These are phyloP conservation scores for Inga oerstediana DNA, from an alignment of 306 rosid species.

Conservation along the genomic window DNA sequence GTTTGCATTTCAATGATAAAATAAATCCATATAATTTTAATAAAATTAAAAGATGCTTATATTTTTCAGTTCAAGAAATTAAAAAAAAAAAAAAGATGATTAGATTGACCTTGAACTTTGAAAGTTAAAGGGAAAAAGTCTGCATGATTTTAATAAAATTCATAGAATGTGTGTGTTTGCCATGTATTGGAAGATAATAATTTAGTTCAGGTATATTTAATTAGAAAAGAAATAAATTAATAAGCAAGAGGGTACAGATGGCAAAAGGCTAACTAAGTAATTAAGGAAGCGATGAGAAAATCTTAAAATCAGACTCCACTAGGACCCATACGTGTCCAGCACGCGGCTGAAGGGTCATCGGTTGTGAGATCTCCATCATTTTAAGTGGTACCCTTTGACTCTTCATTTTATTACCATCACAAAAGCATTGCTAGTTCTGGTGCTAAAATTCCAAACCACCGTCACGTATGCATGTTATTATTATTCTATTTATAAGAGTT, in stretches of 20 bases:
- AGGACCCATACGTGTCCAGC: not conserved
- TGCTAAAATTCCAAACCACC: not conserved
- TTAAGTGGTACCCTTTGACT: slow-evolving; percentile 12
- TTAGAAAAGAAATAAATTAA: not conserved
- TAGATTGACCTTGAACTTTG: not conserved
- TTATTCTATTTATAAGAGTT: no score
- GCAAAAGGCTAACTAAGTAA: not conserved
- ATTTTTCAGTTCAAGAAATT: not conserved
- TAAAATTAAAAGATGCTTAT: not conserved
- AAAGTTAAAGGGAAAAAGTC: not conserved
- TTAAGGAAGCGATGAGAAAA: not conserved
- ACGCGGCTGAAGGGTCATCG: not conserved
- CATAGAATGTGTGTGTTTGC: not conserved
- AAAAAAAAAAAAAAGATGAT: not conserved
- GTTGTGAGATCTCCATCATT: slow-evolving; percentile 21
- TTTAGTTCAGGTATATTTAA: no score
- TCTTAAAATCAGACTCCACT: not conserved
- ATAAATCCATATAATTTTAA: not conserved
- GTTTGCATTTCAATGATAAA: not conserved
- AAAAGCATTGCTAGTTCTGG: not conserved
- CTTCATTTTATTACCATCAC: not conserved
- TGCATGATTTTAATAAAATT: not conserved
- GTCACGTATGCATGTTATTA: no score
- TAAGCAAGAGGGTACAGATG: not conserved
- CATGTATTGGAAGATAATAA: not conserved